Conservation (phyloP, 371 early-diverging fungal genomes). For the Mortierella sp. region DNA sequence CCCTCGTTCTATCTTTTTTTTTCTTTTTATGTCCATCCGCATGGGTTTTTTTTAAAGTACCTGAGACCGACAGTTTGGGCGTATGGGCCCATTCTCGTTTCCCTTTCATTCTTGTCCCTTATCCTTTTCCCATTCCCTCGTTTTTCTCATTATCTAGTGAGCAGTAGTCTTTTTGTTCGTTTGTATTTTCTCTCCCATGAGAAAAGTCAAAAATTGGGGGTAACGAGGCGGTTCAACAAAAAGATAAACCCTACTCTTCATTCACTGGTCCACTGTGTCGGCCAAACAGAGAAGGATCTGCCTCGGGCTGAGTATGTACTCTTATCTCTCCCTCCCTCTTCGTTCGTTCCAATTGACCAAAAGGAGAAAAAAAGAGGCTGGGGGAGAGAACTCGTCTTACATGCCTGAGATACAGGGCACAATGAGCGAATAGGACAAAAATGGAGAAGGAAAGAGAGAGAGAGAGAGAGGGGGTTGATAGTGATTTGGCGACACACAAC, state of each 20-base stretch:
- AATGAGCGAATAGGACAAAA: not conserved
- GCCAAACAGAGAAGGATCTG: not conserved
- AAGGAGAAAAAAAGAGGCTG: not conserved
- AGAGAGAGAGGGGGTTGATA: too few species aligned
- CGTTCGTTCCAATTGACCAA: not conserved
- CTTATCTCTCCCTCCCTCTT: not conserved
- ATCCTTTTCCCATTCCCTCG: not conserved
- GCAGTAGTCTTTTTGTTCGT: not conserved
- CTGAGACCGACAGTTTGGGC: conserved; percentile 2
- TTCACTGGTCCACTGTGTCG: not conserved
- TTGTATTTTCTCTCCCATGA: not conserved
- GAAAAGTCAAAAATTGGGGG: not conserved
- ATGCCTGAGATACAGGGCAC: not conserved
- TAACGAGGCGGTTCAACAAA: not conserved
- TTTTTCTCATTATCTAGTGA: not conserved
- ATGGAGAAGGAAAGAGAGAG: not conserved
- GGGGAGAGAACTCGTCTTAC: not conserved
- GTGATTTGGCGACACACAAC: not conserved
- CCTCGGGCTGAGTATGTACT: not conserved
- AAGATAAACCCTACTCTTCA: not conserved
- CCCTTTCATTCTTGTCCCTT: not conserved
- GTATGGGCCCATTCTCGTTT: not conserved
- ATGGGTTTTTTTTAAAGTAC: conserved; percentile 4
- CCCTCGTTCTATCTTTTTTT: not conserved
- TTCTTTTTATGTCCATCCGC: not conserved